Conservation (phyloP, 805 yeast genomes). For the Cyberlindnera americana region DNA sequence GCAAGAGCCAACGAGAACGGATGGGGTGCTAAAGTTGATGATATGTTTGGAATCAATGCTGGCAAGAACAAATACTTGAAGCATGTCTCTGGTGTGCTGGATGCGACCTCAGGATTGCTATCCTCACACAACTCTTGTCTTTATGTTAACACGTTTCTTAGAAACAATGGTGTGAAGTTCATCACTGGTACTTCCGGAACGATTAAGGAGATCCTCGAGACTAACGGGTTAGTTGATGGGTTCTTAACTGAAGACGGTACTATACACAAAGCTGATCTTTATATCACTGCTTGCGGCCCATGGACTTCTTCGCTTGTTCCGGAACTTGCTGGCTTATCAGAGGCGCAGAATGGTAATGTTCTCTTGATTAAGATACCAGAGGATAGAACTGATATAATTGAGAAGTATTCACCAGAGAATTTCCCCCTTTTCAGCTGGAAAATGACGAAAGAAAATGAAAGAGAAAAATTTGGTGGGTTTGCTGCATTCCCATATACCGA, state of each 20-base stretch:
- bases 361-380: constrained; percentile 34
- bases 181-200: constrained; percentile 31
- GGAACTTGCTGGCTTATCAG: constrained; percentile 32
- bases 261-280: constrained; percentile 18
- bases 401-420: constrained; percentile 31
- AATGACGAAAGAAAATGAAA: constrained; percentile 30
- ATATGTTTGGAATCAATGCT: constrained; percentile 20
- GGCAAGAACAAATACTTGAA: constrained; percentile 14
- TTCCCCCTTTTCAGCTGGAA: constrained; percentile 36
- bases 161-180: constrained; percentile 34
- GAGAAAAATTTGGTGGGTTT: constrained; percentile 30
- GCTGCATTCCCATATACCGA: constrained; percentile 33
- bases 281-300: constrained; percentile 23
- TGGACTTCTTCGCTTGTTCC: constrained; percentile 24
- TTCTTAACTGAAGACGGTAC: constrained; percentile 29
- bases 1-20: constrained; percentile 32
- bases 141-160: constrained; percentile 28
- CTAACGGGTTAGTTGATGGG: constrained; percentile 16
- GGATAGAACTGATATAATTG: constrained; percentile 30
- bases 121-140: constrained; percentile 33
- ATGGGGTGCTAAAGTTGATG: constrained; percentile 23
- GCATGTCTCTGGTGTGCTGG: constrained; percentile 24
- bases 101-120: constrained; percentile 32
- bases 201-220: constrained; percentile 22
- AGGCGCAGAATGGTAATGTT: constrained; percentile 38